Base-by-base conservation (phyloP, 148 eudicot species). In the Limonium bicolor region DNA sequence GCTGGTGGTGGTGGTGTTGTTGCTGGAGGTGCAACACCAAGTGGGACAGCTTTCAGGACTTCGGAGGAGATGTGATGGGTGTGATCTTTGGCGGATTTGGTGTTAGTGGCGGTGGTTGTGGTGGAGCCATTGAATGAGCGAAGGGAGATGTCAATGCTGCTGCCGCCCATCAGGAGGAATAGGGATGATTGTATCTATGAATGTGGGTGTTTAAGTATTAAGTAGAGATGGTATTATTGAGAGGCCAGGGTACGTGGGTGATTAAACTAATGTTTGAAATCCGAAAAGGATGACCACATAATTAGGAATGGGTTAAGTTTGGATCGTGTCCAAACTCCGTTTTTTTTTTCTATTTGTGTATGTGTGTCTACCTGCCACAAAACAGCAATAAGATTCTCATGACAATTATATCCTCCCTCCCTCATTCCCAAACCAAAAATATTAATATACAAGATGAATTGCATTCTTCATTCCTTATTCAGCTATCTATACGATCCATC, bases 221-320 rank as follows among this genome's bases (percentile, higher is more conserved):
- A 47, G 27, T 13, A 48, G 24, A 18, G 21, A 38, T 1, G 13
- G 24, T 4, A 39, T 14, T 21, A n/a, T n/a, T n/a, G n/a, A n/a
- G n/a, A n/a, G n/a, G n/a, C n/a, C n/a, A n/a, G n/a, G n/a, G n/a
- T n/a, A 13, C 41, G 13, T 34, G 20, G 12, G 50, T 20, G 6
- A 25, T 42, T 65, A 15, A 48, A 60, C 35, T 58, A 67, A 41
- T 61, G 32, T 21, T 47, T 67, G 63, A 50, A 53, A 53, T 26
- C 25, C 20, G 48, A 62, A 67, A 56, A 36, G 61, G 55, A 67
- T 68, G 73, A 68, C 48, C 61, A 53, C 31, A 25, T 35, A 54
- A 36, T 58, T 68, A 68, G 73, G 73, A 68, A 61, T 53, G 64
- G 53, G 60, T 63, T 68, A 68, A 68, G 73, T 68, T 4, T 4